Base-by-base conservation (phyloP, 2,329 filamentous ascomycete genomes). In the Microdochium bolleyi region DNA sequence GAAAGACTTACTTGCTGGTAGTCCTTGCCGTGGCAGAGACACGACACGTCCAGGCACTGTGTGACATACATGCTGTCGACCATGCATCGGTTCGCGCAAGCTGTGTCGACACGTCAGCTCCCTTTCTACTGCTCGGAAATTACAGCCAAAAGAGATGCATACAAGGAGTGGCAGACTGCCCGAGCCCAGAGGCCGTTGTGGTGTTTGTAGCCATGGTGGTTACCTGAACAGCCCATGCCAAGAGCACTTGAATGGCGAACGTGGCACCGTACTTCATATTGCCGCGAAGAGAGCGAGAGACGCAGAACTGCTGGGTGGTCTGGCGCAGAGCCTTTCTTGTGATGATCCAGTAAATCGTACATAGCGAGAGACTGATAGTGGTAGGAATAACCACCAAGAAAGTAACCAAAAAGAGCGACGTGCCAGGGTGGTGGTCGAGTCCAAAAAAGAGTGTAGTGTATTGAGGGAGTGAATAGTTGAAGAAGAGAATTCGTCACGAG, bases 391-490 rank as follows among this genome's bases (percentile, higher is more conserved):
- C 56, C 58, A 64, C 62, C 60, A 64, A 65, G 54, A 48, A 48
- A 51, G 41, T 25, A 56, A 60, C 53, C 57, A 53, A 41, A 57
- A 53, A 49, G 25, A 32, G 22, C 13, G 46, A 54, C 41, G 52
- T 55, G 55, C 49, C 59, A 59, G 62, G 61, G 58, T 60, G 50
- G 51, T 60, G 62, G 56, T 55, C 57, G 67, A 84, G 85, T 60
- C 69, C 68, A 58, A 84, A 80, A 71, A 73, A 82, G 38, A 24
- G 19, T 21, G 22, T 5, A 8, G 21, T 46, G 41, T 46, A 13
- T 22, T 24, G 41, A 8, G 5, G 22, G 19, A 19, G 13, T 46
- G 41, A 21, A 8, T 11, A 30, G 41, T 3, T 3, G 13, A 19
- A 46, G 41, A 46, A 22, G 41, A 46, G 19, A 22, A 46, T 7